Percentiles rank a stretch among this genome's conserved stretches.
Conservation (phyloP, 306 rosid genomes). For the Rosa chinensis region DNA sequence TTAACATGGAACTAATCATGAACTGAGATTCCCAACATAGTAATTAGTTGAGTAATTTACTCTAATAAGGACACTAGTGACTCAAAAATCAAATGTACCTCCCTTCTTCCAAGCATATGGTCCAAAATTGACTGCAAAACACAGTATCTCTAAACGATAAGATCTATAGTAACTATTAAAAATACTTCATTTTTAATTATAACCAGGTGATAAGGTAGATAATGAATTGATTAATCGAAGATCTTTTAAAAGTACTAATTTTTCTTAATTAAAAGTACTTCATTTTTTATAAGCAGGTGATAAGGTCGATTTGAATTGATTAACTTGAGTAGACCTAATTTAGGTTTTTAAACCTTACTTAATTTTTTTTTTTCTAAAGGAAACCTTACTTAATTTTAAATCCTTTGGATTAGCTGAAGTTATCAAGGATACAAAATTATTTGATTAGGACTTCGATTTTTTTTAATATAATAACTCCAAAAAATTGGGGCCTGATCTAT, state of each 20-base stretch:
- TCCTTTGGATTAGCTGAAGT: no score
- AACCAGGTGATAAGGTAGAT: not conserved
- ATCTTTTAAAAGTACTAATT: no score
- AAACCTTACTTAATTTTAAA: no score
- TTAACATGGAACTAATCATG: not conserved
- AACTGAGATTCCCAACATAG: conserved; percentile 12
- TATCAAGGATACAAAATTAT: no score
- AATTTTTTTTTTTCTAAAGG: no score
- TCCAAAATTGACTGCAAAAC: conserved; percentile 17
- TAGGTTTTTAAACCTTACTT: not conserved
- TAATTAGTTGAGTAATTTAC: not conserved
- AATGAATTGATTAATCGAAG: not conserved
- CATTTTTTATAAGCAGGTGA: no score
- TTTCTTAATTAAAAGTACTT: no score
- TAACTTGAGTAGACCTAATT: not conserved
- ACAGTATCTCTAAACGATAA: conserved; percentile 14
- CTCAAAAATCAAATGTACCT: conserved; percentile 13
- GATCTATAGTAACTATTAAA: not conserved
- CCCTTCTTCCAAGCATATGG: conserved; percentile 25
- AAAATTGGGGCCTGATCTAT: no score
- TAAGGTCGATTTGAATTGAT: no score
- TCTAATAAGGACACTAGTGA: not conserved
- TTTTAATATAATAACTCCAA: no score
- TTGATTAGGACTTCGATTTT: no score
- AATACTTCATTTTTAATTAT: not conserved